Evolutionary conservation across 345 rosid genomes (phyloP).

Genomic region (Lepidium sativum): DNA sequence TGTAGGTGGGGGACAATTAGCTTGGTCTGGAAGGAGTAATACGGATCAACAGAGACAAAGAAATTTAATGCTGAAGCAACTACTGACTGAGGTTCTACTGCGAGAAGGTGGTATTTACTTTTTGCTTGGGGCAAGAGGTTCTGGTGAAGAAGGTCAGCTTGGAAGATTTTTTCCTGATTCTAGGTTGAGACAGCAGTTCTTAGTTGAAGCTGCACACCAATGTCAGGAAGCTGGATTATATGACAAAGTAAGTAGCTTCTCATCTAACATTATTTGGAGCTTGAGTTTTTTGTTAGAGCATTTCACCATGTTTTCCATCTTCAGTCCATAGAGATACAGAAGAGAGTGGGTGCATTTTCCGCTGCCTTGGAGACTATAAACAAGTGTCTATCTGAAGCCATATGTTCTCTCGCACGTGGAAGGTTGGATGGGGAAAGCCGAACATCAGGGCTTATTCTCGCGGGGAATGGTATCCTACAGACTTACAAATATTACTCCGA

Average conservation of each 20-base stretch:
- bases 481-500: slow-evolving; percentile 80
- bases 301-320: slow-evolving; percentile 7
- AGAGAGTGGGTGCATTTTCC: slow-evolving; percentile 87
- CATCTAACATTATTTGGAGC: neutral
- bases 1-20: slow-evolving; percentile 83
- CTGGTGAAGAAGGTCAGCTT: slow-evolving; percentile 92
- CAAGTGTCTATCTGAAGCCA: slow-evolving; percentile 84
- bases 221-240: slow-evolving; percentile 89
- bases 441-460: slow-evolving; percentile 77
- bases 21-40: slow-evolving; percentile 77
- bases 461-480: slow-evolving; percentile 83
- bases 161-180: slow-evolving; percentile 58
- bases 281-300: neutral
- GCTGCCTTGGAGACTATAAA: slow-evolving; percentile 87
- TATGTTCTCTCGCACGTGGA: slow-evolving; percentile 78
- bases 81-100: slow-evolving; percentile 76
- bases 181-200: slow-evolving; percentile 65
- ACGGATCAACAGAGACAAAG: slow-evolving; percentile 88
- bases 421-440: slow-evolving; percentile 87
- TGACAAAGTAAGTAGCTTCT: slow-evolving; percentile 58
- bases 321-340: slow-evolving; percentile 86
- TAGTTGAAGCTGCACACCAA: slow-evolving; percentile 80
- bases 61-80: slow-evolving; percentile 80
- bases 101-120: slow-evolving; percentile 80
- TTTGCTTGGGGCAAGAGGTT: slow-evolving; percentile 76